Base-by-base conservation (phyloP, 1,284 basidiomycete species). In the Malassezia pachydermatis region DNA sequence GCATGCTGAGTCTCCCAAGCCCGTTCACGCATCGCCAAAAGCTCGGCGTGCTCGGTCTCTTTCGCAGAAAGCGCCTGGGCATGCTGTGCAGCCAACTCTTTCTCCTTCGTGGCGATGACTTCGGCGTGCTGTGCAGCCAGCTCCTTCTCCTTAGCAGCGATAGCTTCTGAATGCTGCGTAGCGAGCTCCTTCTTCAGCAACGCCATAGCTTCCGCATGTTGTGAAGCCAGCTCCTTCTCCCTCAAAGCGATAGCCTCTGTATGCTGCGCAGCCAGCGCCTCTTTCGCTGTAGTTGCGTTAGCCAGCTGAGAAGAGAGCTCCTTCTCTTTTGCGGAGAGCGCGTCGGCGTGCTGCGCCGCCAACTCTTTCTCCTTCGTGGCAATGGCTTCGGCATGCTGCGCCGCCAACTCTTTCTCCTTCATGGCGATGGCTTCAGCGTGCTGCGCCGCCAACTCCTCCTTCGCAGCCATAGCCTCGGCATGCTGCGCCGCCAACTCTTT, bases 11-110 rank as follows among this genome's bases (percentile, higher is more conserved):
- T 30, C 32, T 44, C 24, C 4, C n/a, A n/a, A n/a, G n/a, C n/a
- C n/a, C n/a, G n/a, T n/a, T n/a, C n/a, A n/a, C n/a, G n/a, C n/a
- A n/a, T n/a, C 2, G 14, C 11, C 20, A 43, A 5, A 22, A 16
- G 14, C 5, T 17, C 17, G 13, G 41, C 19, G 25, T 43, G 41
- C 28, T 32, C 29, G 19, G 51, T 48, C 19, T 54, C 48, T 23
- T 34, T 37, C 3, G 41, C 29, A 6, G 33, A 28, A 7, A 47
- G 23, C 24, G 41, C 45, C 27, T 51, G 45, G 27, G 36, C 27
- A 11, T 45, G 47, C 24, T 38, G 13, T 20, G 8, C 24, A 23
- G 35, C 24, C 4, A 10, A 22, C 19, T 22, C 14, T 22, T 40
- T 22, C 10, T 10, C n/a, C n/a, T n/a, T n/a, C n/a, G n/a, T n/a